Evolutionary conservation across 1,284 basidiomycete genomes (phyloP), one percentile per base, ranked within the genome.

Genomic region (Volvariella surrecta): DNA sequence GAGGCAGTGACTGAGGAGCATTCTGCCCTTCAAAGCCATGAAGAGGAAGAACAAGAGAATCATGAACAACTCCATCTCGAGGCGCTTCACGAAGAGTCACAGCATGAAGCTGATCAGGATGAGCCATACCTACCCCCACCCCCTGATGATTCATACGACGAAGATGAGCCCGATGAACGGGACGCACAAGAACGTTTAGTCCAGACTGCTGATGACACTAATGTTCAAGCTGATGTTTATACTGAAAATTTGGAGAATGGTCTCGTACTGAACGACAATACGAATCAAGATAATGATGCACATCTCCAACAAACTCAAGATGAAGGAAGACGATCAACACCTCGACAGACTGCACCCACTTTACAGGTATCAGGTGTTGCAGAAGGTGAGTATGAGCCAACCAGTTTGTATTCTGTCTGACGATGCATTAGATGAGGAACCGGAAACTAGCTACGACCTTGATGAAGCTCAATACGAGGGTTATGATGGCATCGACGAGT

Each of bases 111-210:
- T 39, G 15, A 39, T 22, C 39, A 19, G 32, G 4, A 15, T 16
- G 28, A 40, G 32, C 9, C 19, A 13, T 4, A 37, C 40, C 22
- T 42, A 13, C 32, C 42, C 16, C 40, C 40, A 1, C 47, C 53
- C 22, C 51, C 43, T 37, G 48, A 51, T 13, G 49, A 57, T 21
- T 40, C 45, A 3, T 50, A 50, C 19, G 50, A 50, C 22, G 59
- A 58, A 37, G 48, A 44, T 11, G 22, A 19, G 18, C 39, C 40
- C n/a, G 44, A 39, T 32, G 44, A 31, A 21, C 31, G 31, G 8
- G 22, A 24, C 28, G 42, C 37, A 49, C 49, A 37, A 39, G 17
- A 20, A 4, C 15, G 24, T 16, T 31, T 17, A 20, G 15, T 18
- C 21, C 37, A 10, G 22, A 21, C 35, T 16, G 31, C 17, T 31